Evolutionary conservation across 805 yeast species (phyloP), one percentile per base, ranked within the genome.

Genomic region (Candida jianshihensis): DNA sequence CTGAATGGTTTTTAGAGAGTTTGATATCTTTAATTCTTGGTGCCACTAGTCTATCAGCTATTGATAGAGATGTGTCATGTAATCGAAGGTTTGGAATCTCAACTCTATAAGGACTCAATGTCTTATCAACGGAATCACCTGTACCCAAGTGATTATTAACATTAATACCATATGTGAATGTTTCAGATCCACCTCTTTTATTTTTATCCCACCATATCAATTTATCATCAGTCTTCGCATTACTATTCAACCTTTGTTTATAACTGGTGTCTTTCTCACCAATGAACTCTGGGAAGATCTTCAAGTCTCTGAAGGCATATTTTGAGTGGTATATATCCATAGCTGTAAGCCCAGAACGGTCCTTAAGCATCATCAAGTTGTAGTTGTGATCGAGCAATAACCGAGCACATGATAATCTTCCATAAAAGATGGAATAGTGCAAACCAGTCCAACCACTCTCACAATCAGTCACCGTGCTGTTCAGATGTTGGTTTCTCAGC

Each of bases 391-490:
- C 53, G 9, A 74, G 36, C 9, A 77, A 44, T 7, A 58, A 56
- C 36, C 66, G 69, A 9, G 80, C 77, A 50, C 81, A 71, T 15
- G 69, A 51, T 29, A 80, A 59, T 37, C 80, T 66, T 24, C 77
- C 82, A 42, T 71, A 60, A 44, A 65, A 73, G 12, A 83, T 60
- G 4, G 87, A 75, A 41, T 77, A 72, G 56, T 89, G 96, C 20
- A 89, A 63, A 19, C 86, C 75, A 30, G 84, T 82, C 81, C 94
- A 88, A 2, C 86, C 82, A 51, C 75, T 85, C 56, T 88, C 96
- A 35, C 63, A 63, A 55, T 89, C 96, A 2, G 64, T 58, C 0
- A 70, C 48, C 4, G 59, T 47, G 2, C 68, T 46, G 36, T 77
- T 75, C 17, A 72, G 50, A 14, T 69, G 66, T 8, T 70, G 66